Evolutionary conservation across 805 yeast genomes (phyloP), one percentile per base, ranked within the genome.

Genomic region (Tetrapisispora nanseiensis): DNA sequence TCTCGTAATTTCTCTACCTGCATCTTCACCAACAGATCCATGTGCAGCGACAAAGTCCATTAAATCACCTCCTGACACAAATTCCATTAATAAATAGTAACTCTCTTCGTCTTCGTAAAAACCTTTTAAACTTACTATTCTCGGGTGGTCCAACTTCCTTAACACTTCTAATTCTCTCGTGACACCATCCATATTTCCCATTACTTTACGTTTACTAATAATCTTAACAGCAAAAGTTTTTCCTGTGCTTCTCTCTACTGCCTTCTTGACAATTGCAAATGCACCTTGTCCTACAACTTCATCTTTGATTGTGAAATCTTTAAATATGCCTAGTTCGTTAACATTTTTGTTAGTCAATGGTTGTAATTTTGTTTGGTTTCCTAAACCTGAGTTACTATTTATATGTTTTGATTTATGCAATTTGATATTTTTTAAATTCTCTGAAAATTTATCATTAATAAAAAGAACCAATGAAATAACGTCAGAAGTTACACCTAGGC

Each of bases 251-350:
- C 97, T 73, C 55, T 87, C 92, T 1, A 89, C 78, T 4, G 94
- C 96, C 57, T 86, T 86, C 51, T 86, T 82, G 23, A 92, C 98
- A 1, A 89, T 83, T 6, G 97, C 97, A 71, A 90, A 90, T 9
- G 97, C 97, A n/a, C 98, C 98, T 53, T 86, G 92, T 1, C 98
- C 98, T 1, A 90, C 84, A 13, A 85, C 80, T 54, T 84, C 95
- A 57, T 82, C 85, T 45, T 81, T 75, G 18, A 90, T 76, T 12
- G 85, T 82, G 61, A 80, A 92, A 54, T 82, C 78, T 45, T 74
- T 75, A 52, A 71, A 70, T 10, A 85, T 78, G 1, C 89, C 87
- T 19, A 42, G 12, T 38, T 37, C 15, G 30, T 20, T 20, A 6
- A 11, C 13, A 21, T 26, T 26, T 30, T 30, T 32, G n/a, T 18